phyloP scores from a whole-genome alignment of 2,329 filamentous ascomycete species.

The Pseudopithomyces maydicus region DNA sequence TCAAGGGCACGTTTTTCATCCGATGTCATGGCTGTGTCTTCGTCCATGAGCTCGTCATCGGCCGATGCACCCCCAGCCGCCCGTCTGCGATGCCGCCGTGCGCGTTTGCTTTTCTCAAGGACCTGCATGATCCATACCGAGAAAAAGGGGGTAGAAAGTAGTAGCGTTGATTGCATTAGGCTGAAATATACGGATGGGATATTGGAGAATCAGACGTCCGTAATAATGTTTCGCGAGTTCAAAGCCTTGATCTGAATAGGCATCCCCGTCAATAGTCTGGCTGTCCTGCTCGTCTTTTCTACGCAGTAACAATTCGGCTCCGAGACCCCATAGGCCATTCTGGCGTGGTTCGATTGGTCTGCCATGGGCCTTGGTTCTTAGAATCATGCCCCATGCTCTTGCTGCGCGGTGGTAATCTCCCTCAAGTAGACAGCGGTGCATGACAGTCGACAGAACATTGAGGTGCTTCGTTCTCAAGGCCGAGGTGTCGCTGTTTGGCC shows the following conservation, averaged over 20 bases:
- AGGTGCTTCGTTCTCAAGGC: slow-evolving; percentile 62
- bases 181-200: slow-evolving; percentile 67
- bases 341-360: slow-evolving; percentile 69
- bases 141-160: slow-evolving; percentile 83
- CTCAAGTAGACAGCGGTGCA: slow-evolving; percentile 74
- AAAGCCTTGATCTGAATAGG: slow-evolving; percentile 54
- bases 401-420: slow-evolving; percentile 74
- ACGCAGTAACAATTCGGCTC: slow-evolving; percentile 81
- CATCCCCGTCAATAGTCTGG: slow-evolving; percentile 6
- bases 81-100: slow-evolving; percentile 28
- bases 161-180: slow-evolving; percentile 67
- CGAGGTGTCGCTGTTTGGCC: slow-evolving; percentile 17
- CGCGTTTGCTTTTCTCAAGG: slow-evolving; percentile 62
- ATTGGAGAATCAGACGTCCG: slow-evolving; percentile 75
- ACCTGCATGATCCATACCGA: slow-evolving; percentile 80
- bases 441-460: slow-evolving; percentile 67
- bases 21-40: slow-evolving; percentile 19
- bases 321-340: slow-evolving; percentile 78
- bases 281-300: slow-evolving; percentile 26
- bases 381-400: slow-evolving; percentile 74
- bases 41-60: slow-evolving; percentile 13
- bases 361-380: slow-evolving; percentile 65
- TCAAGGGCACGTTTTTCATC: slow-evolving; percentile 28
- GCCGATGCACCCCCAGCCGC: background rate
- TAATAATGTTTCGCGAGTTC: slow-evolving; percentile 71